A percentile compares a stretch with the other conserved stretches of the same genome.
These are phyloP conservation scores for Acanthochlamys bracteata DNA, from an alignment of 106 monocot genomes.

Conservation along the genomic window DNA sequence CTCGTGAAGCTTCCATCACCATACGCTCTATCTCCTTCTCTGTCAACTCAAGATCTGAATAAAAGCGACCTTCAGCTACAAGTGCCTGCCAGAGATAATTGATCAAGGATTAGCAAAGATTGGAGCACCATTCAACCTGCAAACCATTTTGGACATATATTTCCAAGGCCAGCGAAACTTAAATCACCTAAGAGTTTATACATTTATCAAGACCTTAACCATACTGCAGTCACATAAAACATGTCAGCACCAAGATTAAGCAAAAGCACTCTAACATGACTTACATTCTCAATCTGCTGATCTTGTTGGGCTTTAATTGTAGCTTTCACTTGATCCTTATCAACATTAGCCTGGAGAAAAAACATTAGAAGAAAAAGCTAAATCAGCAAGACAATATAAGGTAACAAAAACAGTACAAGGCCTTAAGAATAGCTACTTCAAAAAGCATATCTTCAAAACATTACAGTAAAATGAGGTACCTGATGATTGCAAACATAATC, in stretches of 20 bases:
- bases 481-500: too few species aligned
- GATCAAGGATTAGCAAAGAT: background rate
- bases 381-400: too few species aligned
- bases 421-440: too few species aligned
- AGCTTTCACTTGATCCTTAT: slow-evolving; percentile 93
- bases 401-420: too few species aligned
- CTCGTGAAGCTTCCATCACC: slow-evolving; percentile 95
- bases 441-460: too few species aligned
- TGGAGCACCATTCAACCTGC: background rate
- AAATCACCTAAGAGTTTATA: too few species aligned
- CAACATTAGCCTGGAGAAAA: slow-evolving; percentile 45
- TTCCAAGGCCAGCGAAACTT: background rate
- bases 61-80: slow-evolving; percentile 91
- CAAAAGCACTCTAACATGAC: slow-evolving; percentile 3
- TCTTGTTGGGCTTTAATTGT: slow-evolving; percentile 98
- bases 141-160: background rate
- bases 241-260: too few species aligned
- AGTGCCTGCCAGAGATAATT: slow-evolving; percentile 51
- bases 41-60: slow-evolving; percentile 92
- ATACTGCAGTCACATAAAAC: background rate
- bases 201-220: too few species aligned
- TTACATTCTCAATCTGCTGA: slow-evolving; percentile 96
- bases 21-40: slow-evolving; percentile 96
- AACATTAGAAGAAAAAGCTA: background rate
- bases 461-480: too few species aligned